Conservation (phyloP, 768 basidiomycete species). For the Lanmaoa pseudosensibilis region DNA sequence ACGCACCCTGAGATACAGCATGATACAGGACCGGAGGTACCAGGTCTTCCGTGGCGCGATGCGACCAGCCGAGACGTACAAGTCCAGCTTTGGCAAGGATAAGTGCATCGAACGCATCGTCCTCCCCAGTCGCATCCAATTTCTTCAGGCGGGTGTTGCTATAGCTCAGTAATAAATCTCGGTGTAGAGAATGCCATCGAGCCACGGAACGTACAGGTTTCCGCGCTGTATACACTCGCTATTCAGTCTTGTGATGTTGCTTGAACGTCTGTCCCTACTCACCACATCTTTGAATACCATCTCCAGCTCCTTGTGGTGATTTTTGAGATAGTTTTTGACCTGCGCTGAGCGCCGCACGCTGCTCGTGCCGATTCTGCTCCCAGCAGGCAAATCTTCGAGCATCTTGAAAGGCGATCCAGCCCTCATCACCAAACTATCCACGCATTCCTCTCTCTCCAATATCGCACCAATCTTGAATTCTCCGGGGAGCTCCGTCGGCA, state of each 20-base stretch:
- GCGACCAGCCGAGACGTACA: slow-evolving; percentile 69
- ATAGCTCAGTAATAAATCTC: slow-evolving; percentile 11
- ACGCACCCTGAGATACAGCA: slow-evolving; percentile 93
- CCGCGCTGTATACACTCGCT: slow-evolving; percentile 55
- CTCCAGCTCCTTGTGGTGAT: slow-evolving; percentile 29
- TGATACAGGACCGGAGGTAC: slow-evolving; percentile 73
- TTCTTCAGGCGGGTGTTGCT: slow-evolving; percentile 91
- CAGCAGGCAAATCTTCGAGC: slow-evolving; percentile 81
- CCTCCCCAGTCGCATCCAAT: slow-evolving; percentile 67
- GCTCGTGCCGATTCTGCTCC: slow-evolving; percentile 92
- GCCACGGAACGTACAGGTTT: slow-evolving; percentile 63
- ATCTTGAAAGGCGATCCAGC: slow-evolving; percentile 64
- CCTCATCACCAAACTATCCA: slow-evolving; percentile 87
- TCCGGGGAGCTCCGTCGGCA: slow-evolving; percentile 82
- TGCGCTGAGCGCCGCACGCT: slow-evolving; percentile 93
- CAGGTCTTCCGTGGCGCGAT: slow-evolving; percentile 76
- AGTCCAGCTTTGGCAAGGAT: slow-evolving; percentile 94
- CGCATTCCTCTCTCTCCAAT: slow-evolving; percentile 82
- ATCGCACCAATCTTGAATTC: slow-evolving; percentile 87
- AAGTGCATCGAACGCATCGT: slow-evolving; percentile 79
- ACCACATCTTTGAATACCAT: slow-evolving; percentile 87
- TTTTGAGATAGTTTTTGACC: slow-evolving; percentile 72
- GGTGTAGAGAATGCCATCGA: background rate
- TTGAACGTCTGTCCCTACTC: slow-evolving; percentile 36
- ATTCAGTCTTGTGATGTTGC: background rate